These are phyloP conservation scores for Caloboletus firmus DNA, from an alignment of 1,284 basidiomycete species.

Conservation along the genomic window DNA sequence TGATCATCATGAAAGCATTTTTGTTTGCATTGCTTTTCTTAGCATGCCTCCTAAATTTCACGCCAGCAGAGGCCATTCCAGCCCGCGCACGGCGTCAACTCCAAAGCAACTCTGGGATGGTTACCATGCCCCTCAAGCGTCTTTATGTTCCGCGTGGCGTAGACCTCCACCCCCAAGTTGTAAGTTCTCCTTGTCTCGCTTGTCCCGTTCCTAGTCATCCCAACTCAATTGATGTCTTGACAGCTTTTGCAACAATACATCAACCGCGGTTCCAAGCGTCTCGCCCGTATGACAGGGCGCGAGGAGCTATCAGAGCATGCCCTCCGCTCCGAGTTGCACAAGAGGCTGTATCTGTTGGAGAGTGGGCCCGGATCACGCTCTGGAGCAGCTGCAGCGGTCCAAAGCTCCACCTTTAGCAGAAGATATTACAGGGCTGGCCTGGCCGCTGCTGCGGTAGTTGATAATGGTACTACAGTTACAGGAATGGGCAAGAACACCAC, in stretches of 20 bases:
- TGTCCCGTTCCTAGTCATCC: not conserved
- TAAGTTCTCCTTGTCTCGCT: constrained; percentile 38
- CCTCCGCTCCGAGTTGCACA: constrained; percentile 52
- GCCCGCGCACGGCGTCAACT: constrained; percentile 10
- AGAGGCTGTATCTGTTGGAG: constrained; percentile 49
- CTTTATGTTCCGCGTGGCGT: constrained; percentile 13
- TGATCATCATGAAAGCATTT: constrained; percentile 21
- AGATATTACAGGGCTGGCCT: constrained; percentile 9
- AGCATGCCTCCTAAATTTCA: constrained; percentile 16
- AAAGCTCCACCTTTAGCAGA: constrained; percentile 9
- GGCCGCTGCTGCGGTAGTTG: constrained; percentile 6
- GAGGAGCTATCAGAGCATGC: constrained; percentile 49
- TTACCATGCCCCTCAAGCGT: constrained; percentile 33
- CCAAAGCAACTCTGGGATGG: constrained; percentile 15
- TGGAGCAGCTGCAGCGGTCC: constrained; percentile 1
- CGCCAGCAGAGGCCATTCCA: constrained; percentile 22
- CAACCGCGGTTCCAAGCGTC: constrained; percentile 63
- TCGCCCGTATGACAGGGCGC: constrained; percentile 68
- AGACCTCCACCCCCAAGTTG: constrained; percentile 62
- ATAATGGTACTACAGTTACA: constrained; percentile 4
- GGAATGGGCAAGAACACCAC: constrained; percentile 5
- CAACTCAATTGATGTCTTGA: not conserved
- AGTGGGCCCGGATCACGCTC: constrained; percentile 23
- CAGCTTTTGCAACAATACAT: constrained; percentile 72
- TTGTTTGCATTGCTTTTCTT: constrained; percentile 21